Percentiles rank a stretch among this genome's conserved stretches.
These are phyloP conservation scores for Alternaria arborescens DNA, from an alignment of 2,329 filamentous ascomycete species.

Conservation along the genomic window DNA sequence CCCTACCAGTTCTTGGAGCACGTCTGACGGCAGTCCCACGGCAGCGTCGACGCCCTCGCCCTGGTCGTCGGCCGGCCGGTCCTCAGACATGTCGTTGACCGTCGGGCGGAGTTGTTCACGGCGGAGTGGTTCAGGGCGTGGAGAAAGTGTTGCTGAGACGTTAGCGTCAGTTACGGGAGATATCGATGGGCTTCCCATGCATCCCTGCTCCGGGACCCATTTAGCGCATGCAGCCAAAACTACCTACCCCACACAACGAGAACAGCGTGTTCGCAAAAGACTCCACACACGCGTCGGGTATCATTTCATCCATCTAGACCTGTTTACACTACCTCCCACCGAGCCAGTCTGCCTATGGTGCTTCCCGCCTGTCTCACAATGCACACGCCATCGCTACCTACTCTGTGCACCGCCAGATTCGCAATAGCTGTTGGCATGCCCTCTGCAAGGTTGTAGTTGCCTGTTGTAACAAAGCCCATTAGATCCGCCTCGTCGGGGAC, in stretches of 20 bases:
- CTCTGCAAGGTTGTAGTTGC: conserved; percentile 79
- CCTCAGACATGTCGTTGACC: conserved; percentile 47
- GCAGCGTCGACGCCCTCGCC: conserved; percentile 36
- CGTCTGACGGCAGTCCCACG: conserved; percentile 38
- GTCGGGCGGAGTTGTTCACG: background rate
- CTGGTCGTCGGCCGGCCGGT: conserved; percentile 42
- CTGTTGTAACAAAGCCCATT: conserved; percentile 89
- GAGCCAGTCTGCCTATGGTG: conserved; percentile 77
- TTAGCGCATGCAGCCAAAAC: conserved; percentile 25
- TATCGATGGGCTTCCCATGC: conserved; percentile 22
- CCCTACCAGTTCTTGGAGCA: conserved; percentile 45
- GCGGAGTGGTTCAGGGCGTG: conserved; percentile 24
- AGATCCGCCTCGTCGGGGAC: conserved; percentile 80
- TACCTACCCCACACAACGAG: conserved; percentile 17
- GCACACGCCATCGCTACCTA: conserved; percentile 67
- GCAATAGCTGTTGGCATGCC: conserved; percentile 81
- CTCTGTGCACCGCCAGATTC: conserved; percentile 68
- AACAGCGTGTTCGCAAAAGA: conserved; percentile 10
- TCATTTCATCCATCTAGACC: background rate
- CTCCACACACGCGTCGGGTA: background rate
- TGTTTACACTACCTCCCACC: conserved; percentile 72
- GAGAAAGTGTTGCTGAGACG: conserved; percentile 32
- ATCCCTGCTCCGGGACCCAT: conserved; percentile 24
- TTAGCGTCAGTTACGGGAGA: conserved; percentile 32
- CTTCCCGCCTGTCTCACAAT: conserved; percentile 85